phyloP scores from a whole-genome alignment of 441 rosid genomes.

The Syzygium syzygioides region DNA sequence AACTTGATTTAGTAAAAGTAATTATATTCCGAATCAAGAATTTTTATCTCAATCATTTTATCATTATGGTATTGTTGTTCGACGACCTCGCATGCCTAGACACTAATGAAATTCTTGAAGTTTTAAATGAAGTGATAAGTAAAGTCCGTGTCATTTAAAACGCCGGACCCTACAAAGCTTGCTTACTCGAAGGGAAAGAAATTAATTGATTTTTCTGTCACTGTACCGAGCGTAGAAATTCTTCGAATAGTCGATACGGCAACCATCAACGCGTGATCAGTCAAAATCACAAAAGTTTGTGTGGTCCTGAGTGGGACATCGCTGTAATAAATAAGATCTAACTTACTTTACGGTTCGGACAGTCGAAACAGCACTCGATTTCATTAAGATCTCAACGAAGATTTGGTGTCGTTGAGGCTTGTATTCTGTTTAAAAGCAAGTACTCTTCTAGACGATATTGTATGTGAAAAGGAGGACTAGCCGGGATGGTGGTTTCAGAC shows the following conservation, averaged over 20 bases:
- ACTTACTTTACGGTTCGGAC: not conserved
- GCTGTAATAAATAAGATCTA: not conserved
- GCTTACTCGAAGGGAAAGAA: not conserved
- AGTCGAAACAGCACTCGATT: not conserved
- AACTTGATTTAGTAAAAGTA: not conserved
- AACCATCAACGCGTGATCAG: fast-evolving
- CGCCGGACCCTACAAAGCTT: not conserved
- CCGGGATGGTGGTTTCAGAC: not conserved
- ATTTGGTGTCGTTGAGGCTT: not conserved
- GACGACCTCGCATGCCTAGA: not conserved
- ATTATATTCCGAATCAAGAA: not conserved
- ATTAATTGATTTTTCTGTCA: not conserved
- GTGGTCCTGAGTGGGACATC: not conserved
- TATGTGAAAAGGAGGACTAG: not conserved
- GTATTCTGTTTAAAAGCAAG: not conserved
- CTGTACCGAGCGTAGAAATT: fast-evolving
- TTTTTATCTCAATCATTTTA: not conserved
- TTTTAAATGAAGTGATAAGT: not conserved
- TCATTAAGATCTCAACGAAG: not conserved
- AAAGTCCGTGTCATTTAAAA: not conserved
- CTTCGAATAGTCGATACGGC: fast-evolving
- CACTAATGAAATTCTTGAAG: not conserved
- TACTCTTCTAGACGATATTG: not conserved
- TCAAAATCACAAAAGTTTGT: not conserved
- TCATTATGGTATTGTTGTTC: not conserved